Percentiles rank a stretch among this genome's conserved stretches.
Conservation (phyloP, 2,329 filamentous ascomycete species). For the Magnaporthales sp. region DNA sequence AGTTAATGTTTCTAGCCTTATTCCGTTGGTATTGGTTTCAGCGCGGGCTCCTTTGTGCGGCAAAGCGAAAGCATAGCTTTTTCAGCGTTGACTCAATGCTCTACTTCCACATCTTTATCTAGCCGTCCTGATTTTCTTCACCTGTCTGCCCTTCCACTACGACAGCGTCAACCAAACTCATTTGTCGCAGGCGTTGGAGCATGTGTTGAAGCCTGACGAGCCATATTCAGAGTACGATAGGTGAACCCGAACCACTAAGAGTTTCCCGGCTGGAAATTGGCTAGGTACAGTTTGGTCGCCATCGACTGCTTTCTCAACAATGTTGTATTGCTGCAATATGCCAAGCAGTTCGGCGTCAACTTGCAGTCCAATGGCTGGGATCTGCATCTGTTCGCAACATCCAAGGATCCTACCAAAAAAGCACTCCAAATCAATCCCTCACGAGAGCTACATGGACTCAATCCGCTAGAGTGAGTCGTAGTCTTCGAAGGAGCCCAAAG, state of each 20-base stretch:
- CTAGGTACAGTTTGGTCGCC: conserved; percentile 38
- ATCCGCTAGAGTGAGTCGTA: conserved; percentile 46
- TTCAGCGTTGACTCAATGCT: no score
- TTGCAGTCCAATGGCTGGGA: conserved; percentile 62
- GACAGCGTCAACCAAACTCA: conserved; percentile 41
- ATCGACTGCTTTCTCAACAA: conserved; percentile 55
- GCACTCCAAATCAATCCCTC: conserved; percentile 9
- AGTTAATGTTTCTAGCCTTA: no score
- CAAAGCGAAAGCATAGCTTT: no score
- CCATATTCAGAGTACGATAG: conserved; percentile 46
- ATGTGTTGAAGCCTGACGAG: conserved; percentile 46
- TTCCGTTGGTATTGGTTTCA: no score
- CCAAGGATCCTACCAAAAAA: conserved; percentile 4
- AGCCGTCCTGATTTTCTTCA: conserved; percentile 56
- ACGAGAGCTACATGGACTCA: conserved; percentile 28
- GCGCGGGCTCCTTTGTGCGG: no score
- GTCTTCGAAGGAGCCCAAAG: conserved; percentile 36
- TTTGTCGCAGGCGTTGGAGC: conserved; percentile 37
- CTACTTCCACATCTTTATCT: no score
- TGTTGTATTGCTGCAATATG: conserved; percentile 56
- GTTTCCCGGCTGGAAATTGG: conserved; percentile 36
- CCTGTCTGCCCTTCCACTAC: conserved; percentile 61
- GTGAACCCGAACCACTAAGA: conserved; percentile 30
- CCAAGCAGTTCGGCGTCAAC: conserved; percentile 56
- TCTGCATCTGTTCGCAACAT: conserved; percentile 37